phyloP scores from a whole-genome alignment of 176 grass and related monocot species.

The Oryza brachyantha region DNA sequence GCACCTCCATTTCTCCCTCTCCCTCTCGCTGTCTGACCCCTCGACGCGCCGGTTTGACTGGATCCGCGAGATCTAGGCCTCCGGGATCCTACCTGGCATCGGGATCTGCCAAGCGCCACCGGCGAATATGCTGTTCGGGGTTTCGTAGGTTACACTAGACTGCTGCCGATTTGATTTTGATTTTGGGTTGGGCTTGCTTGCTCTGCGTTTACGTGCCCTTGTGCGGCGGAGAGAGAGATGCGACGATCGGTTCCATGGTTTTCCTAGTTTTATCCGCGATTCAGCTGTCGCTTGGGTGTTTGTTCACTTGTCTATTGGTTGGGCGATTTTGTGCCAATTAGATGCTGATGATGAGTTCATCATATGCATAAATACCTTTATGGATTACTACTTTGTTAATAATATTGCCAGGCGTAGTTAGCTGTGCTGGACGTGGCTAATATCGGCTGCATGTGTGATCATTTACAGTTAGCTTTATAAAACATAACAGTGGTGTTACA shows the following conservation, averaged over 20 bases:
- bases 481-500: neutral
- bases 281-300: neutral
- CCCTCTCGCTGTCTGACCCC: neutral
- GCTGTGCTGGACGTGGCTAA: too few relatives aligned
- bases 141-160: neutral
- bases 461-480: neutral
- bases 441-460: neutral
- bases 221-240: neutral
- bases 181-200: too few relatives aligned
- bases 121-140: neutral
- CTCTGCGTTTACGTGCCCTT: too few relatives aligned
- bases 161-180: neutral
- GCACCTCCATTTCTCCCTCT: neutral
- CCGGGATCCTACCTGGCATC: neutral
- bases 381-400: neutral
- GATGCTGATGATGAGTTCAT: neutral
- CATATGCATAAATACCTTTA: too few relatives aligned
- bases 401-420: neutral
- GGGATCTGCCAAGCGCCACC: constrained; percentile 23
- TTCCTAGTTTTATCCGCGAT: neutral
- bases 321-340: neutral
- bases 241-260: neutral
- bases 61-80: constrained; percentile 43
- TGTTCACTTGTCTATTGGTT: neutral
- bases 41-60: neutral